phyloP scores from a whole-genome alignment of 768 basidiomycete genomes.

The Pleurotus citrinopileatus region DNA sequence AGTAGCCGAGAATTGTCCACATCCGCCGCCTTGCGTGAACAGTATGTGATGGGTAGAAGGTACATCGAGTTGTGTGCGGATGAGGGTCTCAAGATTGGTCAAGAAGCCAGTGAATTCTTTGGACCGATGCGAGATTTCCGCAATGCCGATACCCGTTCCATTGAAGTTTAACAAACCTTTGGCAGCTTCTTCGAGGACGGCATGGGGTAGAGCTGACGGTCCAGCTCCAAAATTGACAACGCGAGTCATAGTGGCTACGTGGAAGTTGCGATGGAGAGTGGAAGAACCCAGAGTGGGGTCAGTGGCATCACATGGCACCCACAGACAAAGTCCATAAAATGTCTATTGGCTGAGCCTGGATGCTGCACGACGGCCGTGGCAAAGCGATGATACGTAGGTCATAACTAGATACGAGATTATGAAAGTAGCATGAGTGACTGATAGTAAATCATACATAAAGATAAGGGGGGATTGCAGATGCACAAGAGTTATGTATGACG shows the following conservation, averaged over 20 bases:
- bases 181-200: slow-evolving; percentile 81
- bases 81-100: slow-evolving; percentile 55
- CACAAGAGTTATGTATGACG: no score
- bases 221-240: slow-evolving; percentile 93
- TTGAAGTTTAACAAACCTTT: slow-evolving; percentile 88
- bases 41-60: slow-evolving; percentile 84
- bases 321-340: no score
- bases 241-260: slow-evolving; percentile 39
- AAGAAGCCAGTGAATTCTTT: slow-evolving; percentile 80
- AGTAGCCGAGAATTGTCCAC: slow-evolving; percentile 87
- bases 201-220: slow-evolving; percentile 87
- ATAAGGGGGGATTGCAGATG: no score
- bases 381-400: not conserved
- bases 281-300: no score
- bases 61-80: slow-evolving; percentile 75
- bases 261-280: slow-evolving; percentile 7
- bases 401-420: slow-evolving; percentile 11
- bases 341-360: no score
- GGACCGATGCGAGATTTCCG: slow-evolving; percentile 95
- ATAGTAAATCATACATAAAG: no score
- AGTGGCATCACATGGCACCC: no score
- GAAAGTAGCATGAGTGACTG: not conserved
- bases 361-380: no score
- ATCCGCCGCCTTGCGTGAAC: slow-evolving; percentile 94
- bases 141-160: slow-evolving; percentile 90